phyloP scores from a whole-genome alignment of 768 basidiomycete genomes.

The Lactifluus piperatus region DNA sequence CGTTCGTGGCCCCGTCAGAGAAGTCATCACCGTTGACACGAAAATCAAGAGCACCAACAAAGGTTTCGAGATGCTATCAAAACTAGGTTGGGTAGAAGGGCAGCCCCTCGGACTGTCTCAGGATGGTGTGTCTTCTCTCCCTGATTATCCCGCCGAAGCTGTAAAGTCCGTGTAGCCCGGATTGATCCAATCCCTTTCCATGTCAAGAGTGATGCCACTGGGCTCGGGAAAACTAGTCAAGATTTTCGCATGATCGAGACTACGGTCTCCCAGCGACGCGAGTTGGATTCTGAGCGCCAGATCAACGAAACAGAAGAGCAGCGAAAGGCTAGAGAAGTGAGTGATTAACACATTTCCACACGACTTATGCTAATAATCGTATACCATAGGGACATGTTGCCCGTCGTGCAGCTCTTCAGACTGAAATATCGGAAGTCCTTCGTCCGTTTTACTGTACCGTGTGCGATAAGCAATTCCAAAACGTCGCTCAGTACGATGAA shows the following conservation, averaged over 20 bases:
- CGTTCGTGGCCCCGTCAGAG: conserved; percentile 40
- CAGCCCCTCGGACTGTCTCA: conserved; percentile 66
- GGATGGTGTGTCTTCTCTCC: conserved; percentile 44
- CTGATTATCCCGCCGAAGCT: not conserved
- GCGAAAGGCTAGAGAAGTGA: conserved; percentile 61
- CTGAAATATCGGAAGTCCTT: conserved; percentile 59
- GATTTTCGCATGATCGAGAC: conserved; percentile 81
- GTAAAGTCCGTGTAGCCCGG: conserved; percentile 42
- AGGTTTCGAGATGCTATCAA: conserved; percentile 71
- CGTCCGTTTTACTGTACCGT: conserved; percentile 72
- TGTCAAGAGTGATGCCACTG: conserved; percentile 68
- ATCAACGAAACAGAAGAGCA: conserved; percentile 75
- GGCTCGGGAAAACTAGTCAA: conserved; percentile 69
- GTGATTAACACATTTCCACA: conserved; percentile 7
- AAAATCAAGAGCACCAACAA: conserved; percentile 72
- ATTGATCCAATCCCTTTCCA: conserved; percentile 79
- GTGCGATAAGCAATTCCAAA: conserved; percentile 85
- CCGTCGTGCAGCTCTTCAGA: conserved; percentile 53
- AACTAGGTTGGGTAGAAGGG: conserved; percentile 78
- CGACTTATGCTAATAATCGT: not conserved
- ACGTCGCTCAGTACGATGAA: conserved; percentile 80
- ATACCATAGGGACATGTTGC: conserved; percentile 49
- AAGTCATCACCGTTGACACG: conserved; percentile 74
- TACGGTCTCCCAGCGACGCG: conserved; percentile 75
- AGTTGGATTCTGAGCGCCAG: conserved; percentile 72